Evolutionary conservation across 495 filamentous ascomycete genomes (phyloP), one percentile per base, ranked within the genome.

Genomic region (Amniculicola lignicola): DNA sequence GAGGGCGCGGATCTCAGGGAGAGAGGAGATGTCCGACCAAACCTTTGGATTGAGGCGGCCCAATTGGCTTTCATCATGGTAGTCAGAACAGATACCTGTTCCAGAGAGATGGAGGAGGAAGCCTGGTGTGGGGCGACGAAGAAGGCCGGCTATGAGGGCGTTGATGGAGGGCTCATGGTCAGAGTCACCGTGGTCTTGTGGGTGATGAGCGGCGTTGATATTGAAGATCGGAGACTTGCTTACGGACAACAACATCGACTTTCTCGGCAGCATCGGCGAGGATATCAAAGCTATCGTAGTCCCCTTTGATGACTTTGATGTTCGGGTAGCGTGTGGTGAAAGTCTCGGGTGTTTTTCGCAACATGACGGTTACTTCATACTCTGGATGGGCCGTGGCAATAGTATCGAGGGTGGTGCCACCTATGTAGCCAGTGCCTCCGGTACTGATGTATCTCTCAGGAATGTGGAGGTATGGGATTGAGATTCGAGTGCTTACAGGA

Each of bases 241-340:
- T 62, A 82, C 81, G 72, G 56, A 79, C 72, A 11, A 84, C 76
- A 51, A 83, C 79, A 49, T 84, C 76, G 5, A 76, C 79, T 28
- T 82, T 76, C 47, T 74, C 74, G 21, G 77, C 74, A 55, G 77
- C 78, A 15, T 76, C 67, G 44, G 79, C 73, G 23, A 84, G 74
- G 15, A 78, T 38, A 16, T 75, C 72, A 4, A 60, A 60, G 22
- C 75, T 78, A 60, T 82, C 79, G 18, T 83, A 71, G 53, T 75
- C 73, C 0, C 81, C 80, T 19, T 72, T 58, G 10, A 83, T 73
- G 24, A 77, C 70, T n/a, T 76, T 70, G 25, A 81, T 70, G 2
- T 74, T 67, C 1, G 81, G 75, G 39, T 78, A 82, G 41, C 75
- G 67, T 18, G 71, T 64, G 0, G 65, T 33, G 50, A 67, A 64